Percentiles rank a stretch among this genome's conserved stretches.
phyloP scores from a whole-genome alignment of 441 rosid genomes.

The Theobroma grandiflorum region DNA sequence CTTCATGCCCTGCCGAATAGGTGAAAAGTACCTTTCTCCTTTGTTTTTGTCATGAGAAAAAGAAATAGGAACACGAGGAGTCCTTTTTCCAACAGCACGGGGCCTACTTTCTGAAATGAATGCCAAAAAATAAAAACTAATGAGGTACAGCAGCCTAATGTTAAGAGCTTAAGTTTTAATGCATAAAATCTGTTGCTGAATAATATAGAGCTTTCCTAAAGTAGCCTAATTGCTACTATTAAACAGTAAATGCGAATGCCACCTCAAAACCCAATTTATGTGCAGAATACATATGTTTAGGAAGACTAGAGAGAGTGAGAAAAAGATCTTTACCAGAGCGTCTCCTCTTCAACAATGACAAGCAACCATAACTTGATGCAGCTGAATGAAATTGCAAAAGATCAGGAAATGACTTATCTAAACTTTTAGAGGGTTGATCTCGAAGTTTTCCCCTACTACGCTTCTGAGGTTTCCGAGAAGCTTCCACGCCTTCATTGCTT shows the following conservation, averaged over 20 bases:
- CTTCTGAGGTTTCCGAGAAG: slow-evolving; percentile 49
- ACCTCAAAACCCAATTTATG: slow-evolving; percentile 1
- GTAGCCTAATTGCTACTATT: slow-evolving; percentile 1
- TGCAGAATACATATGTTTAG: background rate
- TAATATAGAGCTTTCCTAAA: background rate
- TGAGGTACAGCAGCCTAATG: background rate
- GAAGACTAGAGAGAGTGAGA: slow-evolving; percentile 1
- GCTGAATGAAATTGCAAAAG: slow-evolving; percentile 64
- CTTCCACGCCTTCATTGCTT: slow-evolving; percentile 48
- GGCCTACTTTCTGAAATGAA: slow-evolving; percentile 50
- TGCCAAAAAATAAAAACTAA: slow-evolving; percentile 6
- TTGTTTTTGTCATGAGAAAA: slow-evolving; percentile 56
- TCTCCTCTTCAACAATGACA: slow-evolving; percentile 58
- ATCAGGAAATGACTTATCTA: slow-evolving; percentile 51
- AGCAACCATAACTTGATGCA: slow-evolving; percentile 45
- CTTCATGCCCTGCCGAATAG: slow-evolving; percentile 62
- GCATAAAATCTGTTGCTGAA: background rate
- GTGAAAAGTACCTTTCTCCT: slow-evolving; percentile 62
- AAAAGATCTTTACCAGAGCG: slow-evolving; percentile 50
- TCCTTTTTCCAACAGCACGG: slow-evolving; percentile 71
- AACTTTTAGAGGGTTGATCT: slow-evolving; percentile 47
- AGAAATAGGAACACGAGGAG: slow-evolving; percentile 65
- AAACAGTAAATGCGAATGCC: background rate
- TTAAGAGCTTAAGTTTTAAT: slow-evolving; percentile 12
- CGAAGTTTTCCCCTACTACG: slow-evolving; percentile 47